Conservation (phyloP, 305 asterid species). For the Solanum hybrid region DNA sequence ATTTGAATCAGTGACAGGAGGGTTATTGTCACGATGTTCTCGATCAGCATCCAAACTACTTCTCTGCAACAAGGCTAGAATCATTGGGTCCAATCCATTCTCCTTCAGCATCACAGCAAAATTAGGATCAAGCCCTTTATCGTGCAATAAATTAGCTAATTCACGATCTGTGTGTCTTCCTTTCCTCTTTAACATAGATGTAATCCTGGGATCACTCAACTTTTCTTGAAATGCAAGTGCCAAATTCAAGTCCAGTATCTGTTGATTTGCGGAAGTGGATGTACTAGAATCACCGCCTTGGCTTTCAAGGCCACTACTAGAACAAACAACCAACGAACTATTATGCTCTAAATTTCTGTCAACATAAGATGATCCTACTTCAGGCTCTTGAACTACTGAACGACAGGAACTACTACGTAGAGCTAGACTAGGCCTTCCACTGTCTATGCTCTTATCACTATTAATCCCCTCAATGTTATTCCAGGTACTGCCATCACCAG, state of each 20-base stretch:
- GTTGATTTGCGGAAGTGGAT: constrained; percentile 71
- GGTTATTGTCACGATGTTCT: constrained; percentile 80
- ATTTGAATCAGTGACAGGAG: constrained; percentile 48
- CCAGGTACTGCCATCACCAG: constrained; percentile 74
- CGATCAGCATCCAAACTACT: constrained; percentile 99
- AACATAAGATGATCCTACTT: constrained; percentile 71
- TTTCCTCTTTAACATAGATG: constrained; percentile 75
- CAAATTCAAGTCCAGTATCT: constrained; percentile 75
- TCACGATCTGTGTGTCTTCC: constrained; percentile 81
- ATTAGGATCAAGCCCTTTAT: constrained; percentile 98
- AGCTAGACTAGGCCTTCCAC: constrained; percentile 90
- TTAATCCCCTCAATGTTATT: constrained; percentile 76
- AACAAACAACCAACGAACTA: constrained; percentile 68
- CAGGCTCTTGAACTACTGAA: constrained; percentile 85
- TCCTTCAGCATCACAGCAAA: constrained; percentile 99
- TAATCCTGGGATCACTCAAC: constrained; percentile 86
- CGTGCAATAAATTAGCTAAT: constrained; percentile 74
- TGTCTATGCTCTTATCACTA: constrained; percentile 85
- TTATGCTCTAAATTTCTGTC: constrained; percentile 62
- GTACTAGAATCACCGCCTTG: constrained; percentile 90
- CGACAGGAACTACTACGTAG: constrained; percentile 85
- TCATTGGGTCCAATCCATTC: constrained; percentile 95
- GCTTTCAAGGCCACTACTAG: constrained; percentile 95
- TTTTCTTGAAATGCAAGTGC: constrained; percentile 89
- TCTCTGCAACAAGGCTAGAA: constrained; percentile 95